Base-by-base conservation (phyloP, 2,329 filamentous ascomycete genomes). In the Nigrospora sphaerica region DNA sequence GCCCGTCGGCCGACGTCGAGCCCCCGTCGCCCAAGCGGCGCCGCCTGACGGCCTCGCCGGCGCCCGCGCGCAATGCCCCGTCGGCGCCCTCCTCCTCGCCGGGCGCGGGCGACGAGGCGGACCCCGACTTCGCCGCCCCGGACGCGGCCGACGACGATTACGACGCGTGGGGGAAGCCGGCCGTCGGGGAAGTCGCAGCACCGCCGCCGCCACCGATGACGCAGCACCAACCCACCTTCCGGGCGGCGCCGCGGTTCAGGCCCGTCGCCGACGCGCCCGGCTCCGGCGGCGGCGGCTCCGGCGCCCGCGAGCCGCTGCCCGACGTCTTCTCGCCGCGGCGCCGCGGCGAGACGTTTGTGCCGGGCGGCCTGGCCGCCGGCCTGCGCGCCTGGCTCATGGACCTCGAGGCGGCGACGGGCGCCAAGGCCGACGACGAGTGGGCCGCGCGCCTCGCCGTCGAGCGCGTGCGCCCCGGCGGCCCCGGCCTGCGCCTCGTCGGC, bases 351-450 rank as follows among this genome's bases (percentile, higher is more conserved):
- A 61, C 53, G 50, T 71, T 70, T 42, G 48, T 69, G 5, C 52
- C 64, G 0, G 68, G 67, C 13, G 69, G 70, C 0, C 60, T 73
- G 12, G 70, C 70, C 3, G 62, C 67, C 2, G 64, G 67, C 47
- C 54, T 73, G 10, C 63, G 69, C 7, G 65, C 68, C 56, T 73
- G 70, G 70, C 62, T 73, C 32, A 62, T 72, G 35, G 67, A 69
- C 42, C 62, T 69, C 36, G 70, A 71, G 49, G 61, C 63, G 1
- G 57, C 54, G 14, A 51, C 51, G 14, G 54, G 55, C 18, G 51
- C 49, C 34, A 46, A 53, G 42, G 31, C 42, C 39, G 45, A 47
- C 18, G 47, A 46, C 9, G 57, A 56, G n/a, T 61, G 52, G 51
- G 41, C 49, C 12, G 49, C 52, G 12, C 45, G 46, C 32, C 42